Evolutionary conservation across 495 filamentous ascomycete species (phyloP).

Genomic region (Xylaria venustula): DNA sequence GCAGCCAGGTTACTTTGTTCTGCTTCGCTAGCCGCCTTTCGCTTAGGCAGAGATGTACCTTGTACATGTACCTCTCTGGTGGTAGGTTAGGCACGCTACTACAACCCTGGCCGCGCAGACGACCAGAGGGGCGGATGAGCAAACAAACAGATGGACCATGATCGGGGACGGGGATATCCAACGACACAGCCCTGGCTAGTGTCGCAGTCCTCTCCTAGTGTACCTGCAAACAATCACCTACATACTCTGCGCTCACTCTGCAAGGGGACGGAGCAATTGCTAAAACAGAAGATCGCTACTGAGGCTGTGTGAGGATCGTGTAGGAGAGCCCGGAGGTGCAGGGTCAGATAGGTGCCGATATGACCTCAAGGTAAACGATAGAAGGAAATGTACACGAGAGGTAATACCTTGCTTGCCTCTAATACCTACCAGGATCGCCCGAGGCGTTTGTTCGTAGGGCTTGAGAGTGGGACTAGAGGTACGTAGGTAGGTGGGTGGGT

Average conservation of each 20-base stretch:
- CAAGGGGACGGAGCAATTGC: slow-evolving; percentile 14
- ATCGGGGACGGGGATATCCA: too few relatives aligned
- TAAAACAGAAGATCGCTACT: slow-evolving; percentile 2
- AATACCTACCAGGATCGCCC: background rate
- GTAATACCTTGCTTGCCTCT: too few relatives aligned
- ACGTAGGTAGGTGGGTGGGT: background rate
- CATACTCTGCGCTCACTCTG: background rate
- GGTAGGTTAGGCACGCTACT: too few relatives aligned
- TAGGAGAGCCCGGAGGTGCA: slow-evolving; percentile 5
- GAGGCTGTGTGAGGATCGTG: slow-evolving; percentile 11
- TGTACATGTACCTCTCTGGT: too few relatives aligned
- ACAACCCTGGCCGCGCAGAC: background rate
- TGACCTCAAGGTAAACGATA: background rate
- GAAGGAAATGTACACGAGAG: background rate
- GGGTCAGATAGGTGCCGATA: too few relatives aligned
- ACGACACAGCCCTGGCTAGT: background rate
- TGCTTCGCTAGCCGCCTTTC: background rate
- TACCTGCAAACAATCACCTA: background rate
- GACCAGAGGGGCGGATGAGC: background rate
- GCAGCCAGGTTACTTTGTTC: background rate
- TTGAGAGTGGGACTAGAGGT: slow-evolving; percentile 2
- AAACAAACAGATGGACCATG: background rate
- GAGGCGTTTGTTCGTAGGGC: slow-evolving; percentile 1
- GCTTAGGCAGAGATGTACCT: background rate
- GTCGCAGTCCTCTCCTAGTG: background rate